These are phyloP conservation scores for Bryoerythrophyllum caledonicum DNA, from an alignment of 225 moss, liverwort and hornwort genomes.

Conservation along the genomic window DNA sequence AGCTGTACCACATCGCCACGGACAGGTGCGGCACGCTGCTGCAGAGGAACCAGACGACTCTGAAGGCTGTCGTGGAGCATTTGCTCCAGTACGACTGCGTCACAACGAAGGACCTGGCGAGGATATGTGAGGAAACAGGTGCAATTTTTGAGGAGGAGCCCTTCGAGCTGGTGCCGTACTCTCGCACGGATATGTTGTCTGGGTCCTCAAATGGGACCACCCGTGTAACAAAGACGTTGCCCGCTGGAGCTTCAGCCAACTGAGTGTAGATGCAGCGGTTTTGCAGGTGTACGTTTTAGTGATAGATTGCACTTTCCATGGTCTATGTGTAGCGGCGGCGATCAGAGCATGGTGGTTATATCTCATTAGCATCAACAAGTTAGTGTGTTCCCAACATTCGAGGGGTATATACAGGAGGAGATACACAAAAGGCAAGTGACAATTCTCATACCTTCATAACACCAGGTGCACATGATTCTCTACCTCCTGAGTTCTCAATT, in stretches of 20 bases:
- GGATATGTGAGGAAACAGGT: slow-evolving; percentile 76
- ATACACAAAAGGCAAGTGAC: slow-evolving; percentile 11
- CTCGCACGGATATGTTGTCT: slow-evolving; percentile 60
- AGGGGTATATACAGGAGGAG: slow-evolving; percentile 25
- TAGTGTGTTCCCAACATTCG: slow-evolving; percentile 18
- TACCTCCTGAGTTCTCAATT: neutral
- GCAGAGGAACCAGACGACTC: slow-evolving; percentile 58
- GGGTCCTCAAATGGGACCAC: slow-evolving; percentile 60
- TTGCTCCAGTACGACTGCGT: slow-evolving; percentile 73
- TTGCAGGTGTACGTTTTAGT: slow-evolving; percentile 41
- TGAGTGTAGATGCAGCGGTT: slow-evolving; percentile 43
- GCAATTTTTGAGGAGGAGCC: slow-evolving; percentile 75
- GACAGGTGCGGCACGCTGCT: slow-evolving; percentile 81
- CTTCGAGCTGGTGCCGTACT: slow-evolving; percentile 74
- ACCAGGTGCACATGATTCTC: slow-evolving; percentile 14
- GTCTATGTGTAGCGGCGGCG: too few relatives aligned
- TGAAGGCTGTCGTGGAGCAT: slow-evolving; percentile 86
- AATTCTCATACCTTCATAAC: slow-evolving; percentile 21
- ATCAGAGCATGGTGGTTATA: slow-evolving; percentile 15
- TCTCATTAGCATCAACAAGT: slow-evolving; percentile 19
- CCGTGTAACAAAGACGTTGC: slow-evolving; percentile 52
- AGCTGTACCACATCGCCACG: slow-evolving; percentile 67
- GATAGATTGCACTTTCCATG: slow-evolving; percentile 29
- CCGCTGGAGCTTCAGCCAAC: slow-evolving; percentile 61
- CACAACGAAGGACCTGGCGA: slow-evolving; percentile 62